Evolutionary conservation across 805 yeast species (phyloP).

Genomic region (Barnettozyma populi): DNA sequence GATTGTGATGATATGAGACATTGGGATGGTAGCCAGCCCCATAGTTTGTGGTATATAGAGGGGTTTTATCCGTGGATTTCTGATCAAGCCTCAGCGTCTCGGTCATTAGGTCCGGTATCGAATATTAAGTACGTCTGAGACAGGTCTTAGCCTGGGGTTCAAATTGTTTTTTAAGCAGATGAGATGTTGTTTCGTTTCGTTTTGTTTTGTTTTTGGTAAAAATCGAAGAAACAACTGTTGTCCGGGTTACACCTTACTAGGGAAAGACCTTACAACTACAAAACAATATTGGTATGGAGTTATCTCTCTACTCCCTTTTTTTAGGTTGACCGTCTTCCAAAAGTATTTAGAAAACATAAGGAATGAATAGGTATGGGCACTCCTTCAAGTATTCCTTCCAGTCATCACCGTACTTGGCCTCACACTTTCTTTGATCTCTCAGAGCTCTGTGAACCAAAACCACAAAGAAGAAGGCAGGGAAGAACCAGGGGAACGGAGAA

Average conservation of each 20-base stretch:
- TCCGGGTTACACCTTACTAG: not conserved
- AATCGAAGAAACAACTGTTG: not conserved
- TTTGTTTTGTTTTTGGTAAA: too few relatives aligned
- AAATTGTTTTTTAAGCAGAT: not conserved
- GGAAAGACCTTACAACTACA: not conserved
- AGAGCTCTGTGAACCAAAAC: conserved; percentile 84
- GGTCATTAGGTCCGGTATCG: conserved; percentile 1
- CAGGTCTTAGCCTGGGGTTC: not conserved
- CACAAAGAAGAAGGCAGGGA: conserved; percentile 83
- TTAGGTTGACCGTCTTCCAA: not conserved
- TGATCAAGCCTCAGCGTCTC: conserved; percentile 36
- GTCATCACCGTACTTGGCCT: conserved; percentile 85
- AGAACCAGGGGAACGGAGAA: conserved; percentile 93
- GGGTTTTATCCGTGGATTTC: conserved; percentile 36
- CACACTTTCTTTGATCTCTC: conserved; percentile 84
- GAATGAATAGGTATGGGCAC: conserved; percentile 91
- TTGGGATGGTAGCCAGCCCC: conserved; percentile 38
- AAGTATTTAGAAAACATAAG: conserved; percentile 57
- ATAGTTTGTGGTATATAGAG: conserved; percentile 39
- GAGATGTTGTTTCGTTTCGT: not conserved
- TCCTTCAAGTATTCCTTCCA: conserved; percentile 83
- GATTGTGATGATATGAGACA: conserved; percentile 85
- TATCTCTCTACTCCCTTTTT: not conserved
- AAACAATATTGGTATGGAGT: not conserved
- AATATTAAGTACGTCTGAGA: not conserved